These are phyloP conservation scores for Sordariomycetes sp. DNA, from an alignment of 2,329 filamentous ascomycete species.

Conservation along the genomic window DNA sequence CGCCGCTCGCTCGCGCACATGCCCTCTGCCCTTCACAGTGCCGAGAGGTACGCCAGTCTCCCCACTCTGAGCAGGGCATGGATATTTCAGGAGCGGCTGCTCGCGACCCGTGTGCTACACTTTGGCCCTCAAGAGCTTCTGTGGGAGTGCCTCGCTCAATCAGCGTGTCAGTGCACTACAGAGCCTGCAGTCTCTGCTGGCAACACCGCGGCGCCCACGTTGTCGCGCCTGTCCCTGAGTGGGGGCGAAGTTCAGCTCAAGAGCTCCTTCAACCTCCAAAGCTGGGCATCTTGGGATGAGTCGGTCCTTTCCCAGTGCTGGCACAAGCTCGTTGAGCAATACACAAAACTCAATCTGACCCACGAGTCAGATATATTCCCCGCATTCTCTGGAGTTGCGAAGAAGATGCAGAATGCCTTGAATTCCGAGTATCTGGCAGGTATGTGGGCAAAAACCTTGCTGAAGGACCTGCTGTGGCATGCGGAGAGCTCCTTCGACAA, in stretches of 20 bases:
- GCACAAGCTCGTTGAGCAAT: conserved; percentile 1
- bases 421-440: neutral
- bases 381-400: neutral
- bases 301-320: neutral
- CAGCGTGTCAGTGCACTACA: conserved; percentile 1
- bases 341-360: neutral
- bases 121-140: conserved; percentile 15
- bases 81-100: conserved; percentile 18
- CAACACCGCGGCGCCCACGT: neutral
- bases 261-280: neutral
- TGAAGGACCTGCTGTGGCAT: neutral
- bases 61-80: conserved; percentile 11
- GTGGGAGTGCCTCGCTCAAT: conserved; percentile 12
- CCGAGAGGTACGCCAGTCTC: neutral
- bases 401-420: neutral
- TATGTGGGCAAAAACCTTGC: neutral
- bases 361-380: neutral
- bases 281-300: neutral
- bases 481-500: neutral
- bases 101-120: conserved; percentile 16
- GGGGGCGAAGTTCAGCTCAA: neutral
- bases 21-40: neutral
- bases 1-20: neutral
- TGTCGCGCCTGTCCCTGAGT: neutral
- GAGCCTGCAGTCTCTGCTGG: neutral